Percentiles rank a stretch among this genome's conserved stretches.
phyloP scores from a whole-genome alignment of 305 asterid species.

The Lippia alba region DNA sequence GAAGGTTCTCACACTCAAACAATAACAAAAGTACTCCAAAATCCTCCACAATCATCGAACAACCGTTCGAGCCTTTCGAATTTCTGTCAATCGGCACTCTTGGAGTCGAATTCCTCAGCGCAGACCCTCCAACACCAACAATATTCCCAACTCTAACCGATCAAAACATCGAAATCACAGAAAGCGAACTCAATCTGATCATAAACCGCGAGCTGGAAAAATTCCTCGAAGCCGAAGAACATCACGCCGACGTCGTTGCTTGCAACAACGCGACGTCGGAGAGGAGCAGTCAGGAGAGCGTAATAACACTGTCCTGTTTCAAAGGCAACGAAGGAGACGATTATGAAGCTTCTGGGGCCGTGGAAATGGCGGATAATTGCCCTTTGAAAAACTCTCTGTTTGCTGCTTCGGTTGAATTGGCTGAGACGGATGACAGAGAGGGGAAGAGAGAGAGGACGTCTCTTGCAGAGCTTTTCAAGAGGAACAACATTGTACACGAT shows the following conservation, averaged over 20 bases:
- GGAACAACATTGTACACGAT: constrained; percentile 21
- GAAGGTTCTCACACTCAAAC: constrained; percentile 35
- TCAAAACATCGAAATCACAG: constrained; percentile 48
- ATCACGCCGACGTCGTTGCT: constrained; percentile 28
- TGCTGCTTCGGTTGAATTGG: constrained; percentile 50
- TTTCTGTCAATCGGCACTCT: constrained; percentile 79
- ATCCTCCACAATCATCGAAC: constrained; percentile 36
- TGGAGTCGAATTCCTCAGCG: constrained; percentile 46
- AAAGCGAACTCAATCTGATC: constrained; percentile 50
- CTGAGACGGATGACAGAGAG: constrained; percentile 33
- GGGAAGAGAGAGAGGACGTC: constrained; percentile 49
- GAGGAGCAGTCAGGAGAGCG: constrained; percentile 62
- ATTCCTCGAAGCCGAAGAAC: constrained; percentile 55
- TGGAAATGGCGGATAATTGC: constrained; percentile 38
- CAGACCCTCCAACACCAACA: constrained; percentile 65
- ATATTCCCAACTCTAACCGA: constrained; percentile 34
- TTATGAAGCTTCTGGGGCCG: constrained; percentile 32
- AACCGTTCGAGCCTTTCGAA: constrained; percentile 47
- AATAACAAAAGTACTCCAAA: constrained; percentile 28
- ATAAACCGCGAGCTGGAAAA: constrained; percentile 60
- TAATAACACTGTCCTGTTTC: constrained; percentile 42
- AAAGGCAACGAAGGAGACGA: constrained; percentile 47
- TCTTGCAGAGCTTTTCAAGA: constrained; percentile 57
- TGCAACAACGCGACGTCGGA: constrained; percentile 42
- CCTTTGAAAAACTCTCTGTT: constrained; percentile 68